A percentile compares a stretch with the other conserved stretches of the same genome.
These are phyloP conservation scores for Gossypium armourianum DNA, from an alignment of 441 rosid species.

Conservation along the genomic window DNA sequence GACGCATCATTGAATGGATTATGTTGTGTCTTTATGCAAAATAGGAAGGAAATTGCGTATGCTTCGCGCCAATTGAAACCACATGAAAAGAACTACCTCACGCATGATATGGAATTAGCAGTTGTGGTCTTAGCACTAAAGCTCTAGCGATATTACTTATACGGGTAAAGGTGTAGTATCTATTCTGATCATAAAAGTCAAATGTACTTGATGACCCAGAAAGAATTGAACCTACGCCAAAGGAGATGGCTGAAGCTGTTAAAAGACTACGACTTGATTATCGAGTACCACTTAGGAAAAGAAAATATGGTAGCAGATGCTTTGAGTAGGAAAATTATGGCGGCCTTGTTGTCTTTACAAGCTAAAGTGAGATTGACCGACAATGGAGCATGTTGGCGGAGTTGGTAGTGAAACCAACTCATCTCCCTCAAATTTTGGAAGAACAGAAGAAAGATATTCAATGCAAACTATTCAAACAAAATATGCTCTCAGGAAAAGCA, in stretches of 20 bases:
- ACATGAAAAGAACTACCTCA: not conserved
- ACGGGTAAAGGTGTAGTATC: not conserved
- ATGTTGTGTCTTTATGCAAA: not conserved
- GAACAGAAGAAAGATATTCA: not conserved
- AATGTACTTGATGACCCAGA: not conserved
- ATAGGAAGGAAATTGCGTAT: not conserved
- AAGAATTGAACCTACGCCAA: not conserved
- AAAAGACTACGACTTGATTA: not conserved
- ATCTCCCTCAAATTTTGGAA: not conserved
- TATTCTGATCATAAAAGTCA: not conserved
- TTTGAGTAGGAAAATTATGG: not conserved
- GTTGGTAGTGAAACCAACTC: not conserved
- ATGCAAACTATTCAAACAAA: not conserved
- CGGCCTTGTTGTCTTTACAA: not conserved
- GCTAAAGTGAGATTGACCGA: not conserved
- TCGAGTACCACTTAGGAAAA: not conserved
- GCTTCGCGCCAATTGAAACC: not conserved
- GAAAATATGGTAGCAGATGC: not conserved
- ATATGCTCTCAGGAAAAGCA: not conserved
- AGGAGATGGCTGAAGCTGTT: not conserved
- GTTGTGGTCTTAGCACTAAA: not conserved
- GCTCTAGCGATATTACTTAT: not conserved
- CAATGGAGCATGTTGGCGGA: not conserved
- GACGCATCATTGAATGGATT: not conserved
- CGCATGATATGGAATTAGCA: not conserved